phyloP scores from a whole-genome alignment of 441 rosid genomes.

The Erodium trifolium region DNA sequence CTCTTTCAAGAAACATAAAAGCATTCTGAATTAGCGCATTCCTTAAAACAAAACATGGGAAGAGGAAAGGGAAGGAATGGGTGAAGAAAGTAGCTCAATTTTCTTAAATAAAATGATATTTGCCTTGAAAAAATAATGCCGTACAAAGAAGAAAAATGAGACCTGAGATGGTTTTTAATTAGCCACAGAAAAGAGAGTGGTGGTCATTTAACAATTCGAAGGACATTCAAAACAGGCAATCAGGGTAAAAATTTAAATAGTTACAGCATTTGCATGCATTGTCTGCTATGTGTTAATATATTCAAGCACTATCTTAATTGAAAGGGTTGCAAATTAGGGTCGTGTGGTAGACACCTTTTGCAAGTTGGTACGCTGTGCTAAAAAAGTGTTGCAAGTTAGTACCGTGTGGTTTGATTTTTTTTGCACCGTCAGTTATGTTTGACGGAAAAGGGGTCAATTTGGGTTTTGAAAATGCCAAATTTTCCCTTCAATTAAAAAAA shows the following conservation, averaged over 20 bases:
- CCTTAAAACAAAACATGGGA: constrained; percentile 18
- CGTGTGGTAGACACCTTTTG: no score
- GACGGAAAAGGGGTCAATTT: no score
- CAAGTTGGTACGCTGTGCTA: no score
- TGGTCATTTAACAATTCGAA: neutral
- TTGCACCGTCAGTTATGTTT: no score
- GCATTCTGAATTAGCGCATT: constrained; percentile 17
- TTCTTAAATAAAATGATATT: neutral
- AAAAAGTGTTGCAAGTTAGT: no score
- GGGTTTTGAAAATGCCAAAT: no score
- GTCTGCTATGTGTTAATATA: neutral
- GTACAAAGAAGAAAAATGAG: neutral
- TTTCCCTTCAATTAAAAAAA: no score
- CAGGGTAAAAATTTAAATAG: neutral
- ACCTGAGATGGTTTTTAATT: neutral
- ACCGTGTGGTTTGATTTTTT: no score
- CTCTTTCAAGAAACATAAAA: constrained; percentile 41
- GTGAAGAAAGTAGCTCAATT: neutral
- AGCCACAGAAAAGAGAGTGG: neutral
- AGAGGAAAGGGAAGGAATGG: constrained; percentile 4
- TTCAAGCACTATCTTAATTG: neutral
- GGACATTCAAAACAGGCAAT: constrained; percentile 2
- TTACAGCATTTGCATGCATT: neutral
- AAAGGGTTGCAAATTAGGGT: no score
- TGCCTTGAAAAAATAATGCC: neutral